Base-by-base conservation (phyloP, 192 early-diverging fungal species). In the Podila horticola region DNA sequence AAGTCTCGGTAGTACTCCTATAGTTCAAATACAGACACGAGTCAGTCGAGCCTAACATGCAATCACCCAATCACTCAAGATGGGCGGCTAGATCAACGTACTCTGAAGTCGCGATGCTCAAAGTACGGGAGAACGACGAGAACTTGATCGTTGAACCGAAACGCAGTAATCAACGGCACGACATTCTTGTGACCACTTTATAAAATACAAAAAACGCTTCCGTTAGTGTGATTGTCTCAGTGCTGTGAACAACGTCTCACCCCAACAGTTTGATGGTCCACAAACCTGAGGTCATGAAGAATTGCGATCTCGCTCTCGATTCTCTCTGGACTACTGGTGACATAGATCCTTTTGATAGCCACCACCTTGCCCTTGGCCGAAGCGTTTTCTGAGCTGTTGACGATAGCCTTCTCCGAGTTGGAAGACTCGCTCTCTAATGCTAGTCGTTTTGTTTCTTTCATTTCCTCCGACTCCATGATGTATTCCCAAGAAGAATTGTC, bases 341-440 rank as follows among this genome's bases (percentile, higher is more conserved):
- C 89, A 71, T 95, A 97, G 55, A 98, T 94, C 24, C 93, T 87
- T 81, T 98, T 98, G 48, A 98, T 75, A 0, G 97, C 97, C 0
- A 97, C 90, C 34, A 88, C 85, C 33, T 85, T 84, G 13, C 64
- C 86, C 38, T 49, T 69, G 11, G 64, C n/a, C 30, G 41, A 9
- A 17, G 62, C 50, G 19, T 26, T 26, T n/a, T 48, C 30, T 59
- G 58, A 60, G 2, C 30, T 69, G 20, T 28, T 33, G 22, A 5
- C 24, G 20, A 11, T 48, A 38, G 19, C 17, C 57, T 51, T 41
- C 33, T 66, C 24, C 12, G 50, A 68, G 34, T 64, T 15, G 57
- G 48, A 13, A 28, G 58, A 15, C 61, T 36, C 8, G 5, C 49
- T 50, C 9, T 52, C 24, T 34, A 7, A 30, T 58, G 69, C 13